Conservation (phyloP, 768 basidiomycete species). For the Kwoniella shandongensis region DNA sequence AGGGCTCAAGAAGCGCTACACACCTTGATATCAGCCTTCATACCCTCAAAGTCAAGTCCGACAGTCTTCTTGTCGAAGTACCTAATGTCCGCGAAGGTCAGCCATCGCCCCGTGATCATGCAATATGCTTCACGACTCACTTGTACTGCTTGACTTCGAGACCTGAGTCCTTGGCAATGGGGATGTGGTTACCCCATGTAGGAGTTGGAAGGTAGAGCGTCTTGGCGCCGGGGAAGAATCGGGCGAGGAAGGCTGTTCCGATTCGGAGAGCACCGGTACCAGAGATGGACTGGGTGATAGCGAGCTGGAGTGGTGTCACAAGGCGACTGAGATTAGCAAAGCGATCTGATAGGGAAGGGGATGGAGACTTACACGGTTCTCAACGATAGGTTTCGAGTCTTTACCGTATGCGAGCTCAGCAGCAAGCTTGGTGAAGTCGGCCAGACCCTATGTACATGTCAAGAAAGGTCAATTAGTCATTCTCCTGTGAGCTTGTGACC, state of each 20-base stretch:
- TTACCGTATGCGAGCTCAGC: conserved; percentile 83
- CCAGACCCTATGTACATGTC: conserved; percentile 60
- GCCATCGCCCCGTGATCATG: neutral
- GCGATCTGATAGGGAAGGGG: conserved; percentile 1
- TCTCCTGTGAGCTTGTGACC: neutral
- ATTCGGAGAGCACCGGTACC: conserved; percentile 97
- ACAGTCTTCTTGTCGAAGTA: conserved; percentile 80
- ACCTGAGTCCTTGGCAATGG: conserved; percentile 86
- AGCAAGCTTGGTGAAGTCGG: conserved; percentile 80
- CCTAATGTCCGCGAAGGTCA: conserved; percentile 49
- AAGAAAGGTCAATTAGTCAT: neutral
- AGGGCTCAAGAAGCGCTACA: conserved; percentile 28
- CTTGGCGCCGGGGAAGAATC: conserved; percentile 73
- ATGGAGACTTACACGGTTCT: conserved; percentile 60
- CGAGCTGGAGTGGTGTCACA: conserved; percentile 59
- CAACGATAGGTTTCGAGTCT: conserved; percentile 69
- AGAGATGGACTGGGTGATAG: conserved; percentile 90
- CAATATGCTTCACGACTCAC: conserved; percentile 20
- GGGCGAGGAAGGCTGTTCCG: conserved; percentile 85
- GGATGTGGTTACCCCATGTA: conserved; percentile 92
- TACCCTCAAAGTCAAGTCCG: conserved; percentile 85
- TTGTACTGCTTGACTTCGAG: conserved; percentile 79
- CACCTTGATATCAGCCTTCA: conserved; percentile 83
- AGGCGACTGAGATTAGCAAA: neutral
- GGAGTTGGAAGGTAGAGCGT: conserved; percentile 84